A percentile compares a stretch with the other conserved stretches of the same genome.
Conservation (phyloP, 768 basidiomycete genomes). For the Lactarius trivialis region DNA sequence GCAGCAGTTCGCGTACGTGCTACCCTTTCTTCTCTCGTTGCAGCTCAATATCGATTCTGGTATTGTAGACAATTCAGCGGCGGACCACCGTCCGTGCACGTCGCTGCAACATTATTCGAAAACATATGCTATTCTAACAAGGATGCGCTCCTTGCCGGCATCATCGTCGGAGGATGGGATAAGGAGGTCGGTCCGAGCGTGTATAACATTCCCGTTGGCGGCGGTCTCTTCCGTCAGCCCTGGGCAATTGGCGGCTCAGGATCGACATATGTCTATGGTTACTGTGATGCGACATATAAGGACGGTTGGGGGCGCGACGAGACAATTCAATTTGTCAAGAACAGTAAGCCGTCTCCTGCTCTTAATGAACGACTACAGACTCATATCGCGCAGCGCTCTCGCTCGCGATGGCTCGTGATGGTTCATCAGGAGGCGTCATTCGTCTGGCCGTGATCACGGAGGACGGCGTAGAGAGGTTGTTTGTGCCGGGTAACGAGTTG, state of each 20-base stretch:
- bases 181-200: constrained; percentile 84
- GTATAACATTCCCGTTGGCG: constrained; percentile 95
- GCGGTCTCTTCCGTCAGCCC: constrained; percentile 93
- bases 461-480: constrained; percentile 84
- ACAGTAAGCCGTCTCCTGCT: constrained; percentile 57
- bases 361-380: neutral
- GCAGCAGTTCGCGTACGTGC: constrained; percentile 63
- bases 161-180: constrained; percentile 99
- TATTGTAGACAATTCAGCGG: constrained; percentile 43
- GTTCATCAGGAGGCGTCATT: constrained; percentile 95
- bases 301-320: constrained; percentile 89
- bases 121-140: constrained; percentile 91
- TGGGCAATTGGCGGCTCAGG: constrained; percentile 99
- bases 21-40: neutral
- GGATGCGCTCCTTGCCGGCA: constrained; percentile 80
- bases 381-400: constrained; percentile 57
- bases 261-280: constrained; percentile 97
- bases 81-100: constrained; percentile 67
- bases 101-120: constrained; percentile 80
- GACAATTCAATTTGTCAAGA: constrained; percentile 91
- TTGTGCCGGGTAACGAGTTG: constrained; percentile 85
- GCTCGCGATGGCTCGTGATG: constrained; percentile 96
- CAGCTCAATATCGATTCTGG: neutral
- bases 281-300: constrained; percentile 96
- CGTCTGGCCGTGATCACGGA: constrained; percentile 97